Percentiles rank a stretch among this genome's conserved stretches.
Conservation (phyloP, 371 early-diverging fungal species). For the Globomyces sp. region DNA sequence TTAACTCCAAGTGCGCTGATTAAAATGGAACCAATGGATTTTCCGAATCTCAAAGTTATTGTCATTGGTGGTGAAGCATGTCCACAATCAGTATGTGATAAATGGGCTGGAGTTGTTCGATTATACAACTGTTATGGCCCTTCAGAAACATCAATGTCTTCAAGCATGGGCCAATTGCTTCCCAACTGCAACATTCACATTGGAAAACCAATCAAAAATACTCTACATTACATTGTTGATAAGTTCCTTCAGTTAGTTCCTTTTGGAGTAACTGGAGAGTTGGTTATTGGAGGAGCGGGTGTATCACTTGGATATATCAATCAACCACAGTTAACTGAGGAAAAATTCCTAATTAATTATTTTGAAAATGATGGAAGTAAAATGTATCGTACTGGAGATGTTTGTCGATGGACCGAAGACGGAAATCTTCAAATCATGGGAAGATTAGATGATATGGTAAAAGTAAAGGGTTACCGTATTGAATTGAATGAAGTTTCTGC, state of each 20-base stretch:
- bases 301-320: slow-evolving; percentile 33
- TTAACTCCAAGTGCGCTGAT: slow-evolving; percentile 18
- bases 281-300: slow-evolving; percentile 25
- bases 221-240: slow-evolving; percentile 21
- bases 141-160: slow-evolving; percentile 10
- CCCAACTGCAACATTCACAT: slow-evolving; percentile 12
- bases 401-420: slow-evolving; percentile 13
- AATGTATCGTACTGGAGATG: slow-evolving; percentile 28
- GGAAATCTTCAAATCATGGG: slow-evolving; percentile 22
- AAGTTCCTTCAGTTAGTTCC: slow-evolving; percentile 2
- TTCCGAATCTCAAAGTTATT: slow-evolving; percentile 26
- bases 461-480: slow-evolving; percentile 15
- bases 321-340: slow-evolving; percentile 26
- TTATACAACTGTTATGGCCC: slow-evolving; percentile 24
- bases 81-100: slow-evolving; percentile 8
- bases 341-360: slow-evolving; percentile 26
- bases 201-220: slow-evolving; percentile 24
- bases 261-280: slow-evolving; percentile 13
- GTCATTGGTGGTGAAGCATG: slow-evolving; percentile 22
- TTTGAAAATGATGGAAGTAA: not conserved
- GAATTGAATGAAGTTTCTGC: slow-evolving; percentile 17
- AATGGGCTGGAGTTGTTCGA: slow-evolving; percentile 19
- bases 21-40: slow-evolving; percentile 26
- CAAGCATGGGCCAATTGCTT: not conserved
- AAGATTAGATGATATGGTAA: slow-evolving; percentile 14